Percentiles rank a stretch among this genome's conserved stretches.
Conservation (phyloP, 441 rosid species). For the Pelargonium cotyledonis region DNA sequence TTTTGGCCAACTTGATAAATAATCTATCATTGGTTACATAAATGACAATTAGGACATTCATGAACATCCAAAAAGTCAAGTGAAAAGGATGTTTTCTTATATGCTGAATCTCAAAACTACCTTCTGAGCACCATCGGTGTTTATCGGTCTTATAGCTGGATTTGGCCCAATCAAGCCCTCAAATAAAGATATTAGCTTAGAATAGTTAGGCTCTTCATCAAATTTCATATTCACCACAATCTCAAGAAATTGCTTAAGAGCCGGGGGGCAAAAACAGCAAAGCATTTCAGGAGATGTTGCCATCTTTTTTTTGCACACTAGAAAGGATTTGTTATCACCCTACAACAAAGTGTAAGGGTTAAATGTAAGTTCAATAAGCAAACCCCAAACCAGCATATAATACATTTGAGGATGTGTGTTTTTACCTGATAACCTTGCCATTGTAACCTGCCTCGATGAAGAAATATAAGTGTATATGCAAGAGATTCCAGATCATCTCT, state of each 20-base stretch:
- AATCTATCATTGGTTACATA: conserved; percentile 32
- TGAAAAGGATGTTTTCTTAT: neutral
- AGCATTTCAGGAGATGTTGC: conserved; percentile 88
- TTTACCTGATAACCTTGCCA: conserved; percentile 99
- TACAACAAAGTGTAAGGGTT: conserved; percentile 15
- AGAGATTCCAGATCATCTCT: conserved; percentile 98
- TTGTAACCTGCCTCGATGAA: conserved; percentile 86
- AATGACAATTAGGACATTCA: conserved; percentile 11
- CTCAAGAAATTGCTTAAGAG: conserved; percentile 88
- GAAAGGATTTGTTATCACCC: conserved; percentile 97
- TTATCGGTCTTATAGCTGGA: conserved; percentile 89
- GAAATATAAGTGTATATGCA: conserved; percentile 89
- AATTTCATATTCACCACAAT: conserved; percentile 92
- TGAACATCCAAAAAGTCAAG: conserved; percentile 4
- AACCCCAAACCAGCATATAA: conserved; percentile 5
- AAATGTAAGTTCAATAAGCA: conserved; percentile 7
- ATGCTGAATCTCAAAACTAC: conserved; percentile 26
- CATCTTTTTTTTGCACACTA: conserved; percentile 98
- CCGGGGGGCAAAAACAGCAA: conserved; percentile 89
- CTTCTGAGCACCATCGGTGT: conserved; percentile 98
- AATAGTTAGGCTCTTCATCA: conserved; percentile 94
- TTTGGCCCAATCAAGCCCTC: conserved; percentile 75
- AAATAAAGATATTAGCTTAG: conserved; percentile 77
- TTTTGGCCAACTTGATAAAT: conserved; percentile 94
- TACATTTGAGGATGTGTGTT: neutral